Conservation (phyloP, 2,329 filamentous ascomycete genomes). For the Taxawa tesnikishii region DNA sequence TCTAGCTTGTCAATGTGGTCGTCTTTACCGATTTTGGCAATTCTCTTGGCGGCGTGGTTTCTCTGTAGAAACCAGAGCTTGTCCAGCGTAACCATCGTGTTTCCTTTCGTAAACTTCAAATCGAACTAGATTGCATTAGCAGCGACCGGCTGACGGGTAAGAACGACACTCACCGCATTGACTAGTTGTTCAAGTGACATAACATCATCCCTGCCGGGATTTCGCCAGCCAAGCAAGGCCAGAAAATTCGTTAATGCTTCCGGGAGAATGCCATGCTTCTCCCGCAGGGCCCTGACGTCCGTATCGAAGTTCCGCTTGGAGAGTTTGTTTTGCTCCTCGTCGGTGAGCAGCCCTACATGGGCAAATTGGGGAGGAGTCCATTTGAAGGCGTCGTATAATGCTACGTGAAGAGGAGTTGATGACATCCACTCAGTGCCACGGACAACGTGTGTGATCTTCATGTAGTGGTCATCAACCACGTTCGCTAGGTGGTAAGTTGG, state of each 20-base stretch:
- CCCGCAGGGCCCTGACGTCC: conserved; percentile 45
- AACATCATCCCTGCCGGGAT: conserved; percentile 54
- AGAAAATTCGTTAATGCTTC: conserved; percentile 68
- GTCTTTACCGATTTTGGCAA: conserved; percentile 32
- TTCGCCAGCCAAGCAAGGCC: conserved; percentile 73
- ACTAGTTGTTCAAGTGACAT: conserved; percentile 61
- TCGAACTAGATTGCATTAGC: conserved; percentile 56
- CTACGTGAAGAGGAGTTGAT: conserved; percentile 70
- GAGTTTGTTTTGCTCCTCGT: conserved; percentile 35
- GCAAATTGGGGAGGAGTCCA: conserved; percentile 36
- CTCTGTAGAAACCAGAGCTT: conserved; percentile 75
- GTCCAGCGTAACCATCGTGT: conserved; percentile 67
- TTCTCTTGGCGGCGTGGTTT: conserved; percentile 46
- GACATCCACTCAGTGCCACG: conserved; percentile 94
- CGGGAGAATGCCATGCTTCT: conserved; percentile 47
- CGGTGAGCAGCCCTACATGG: conserved; percentile 36
- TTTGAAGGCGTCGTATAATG: conserved; percentile 37
- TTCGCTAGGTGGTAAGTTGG: conserved; percentile 97
- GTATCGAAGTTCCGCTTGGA: conserved; percentile 73
- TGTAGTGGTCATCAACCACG: conserved; percentile 88
- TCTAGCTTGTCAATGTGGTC: conserved; percentile 23
- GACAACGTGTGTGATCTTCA: conserved; percentile 93
- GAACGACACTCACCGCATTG: conserved; percentile 40
- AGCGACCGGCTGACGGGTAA: not conserved
- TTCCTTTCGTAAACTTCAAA: conserved; percentile 81